Evolutionary conservation across 2,329 filamentous ascomycete species (phyloP).

Genomic region (Zymoseptoria pseudotritici): DNA sequence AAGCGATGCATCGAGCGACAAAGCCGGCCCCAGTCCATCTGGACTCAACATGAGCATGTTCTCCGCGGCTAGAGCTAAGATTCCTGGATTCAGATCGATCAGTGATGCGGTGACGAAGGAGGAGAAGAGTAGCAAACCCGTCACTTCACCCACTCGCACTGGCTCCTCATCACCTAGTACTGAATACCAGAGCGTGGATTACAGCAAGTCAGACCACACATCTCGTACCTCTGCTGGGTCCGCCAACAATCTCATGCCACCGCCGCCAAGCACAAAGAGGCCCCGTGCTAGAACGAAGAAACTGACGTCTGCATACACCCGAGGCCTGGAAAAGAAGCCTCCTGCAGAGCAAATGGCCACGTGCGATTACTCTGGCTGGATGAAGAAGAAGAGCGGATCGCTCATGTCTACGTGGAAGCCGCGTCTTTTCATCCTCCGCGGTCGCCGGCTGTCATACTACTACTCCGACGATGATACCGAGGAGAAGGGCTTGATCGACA

Average conservation of each 20-base stretch:
- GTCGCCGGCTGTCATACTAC: conserved; percentile 87
- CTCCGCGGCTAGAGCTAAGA: conserved; percentile 36
- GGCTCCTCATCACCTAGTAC: conserved; percentile 63
- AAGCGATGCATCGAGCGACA: conserved; percentile 41
- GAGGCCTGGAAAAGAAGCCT: conserved; percentile 71
- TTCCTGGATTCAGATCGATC: conserved; percentile 70
- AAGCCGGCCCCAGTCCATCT: conserved; percentile 20
- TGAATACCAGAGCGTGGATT: conserved; percentile 38
- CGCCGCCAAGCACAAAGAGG: conserved; percentile 19
- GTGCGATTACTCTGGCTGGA: conserved; percentile 95
- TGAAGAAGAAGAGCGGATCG: conserved; percentile 97
- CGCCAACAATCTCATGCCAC: conserved; percentile 30
- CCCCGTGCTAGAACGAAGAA: conserved; percentile 59
- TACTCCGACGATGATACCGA: conserved; percentile 88
- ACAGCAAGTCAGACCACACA: conserved; percentile 28
- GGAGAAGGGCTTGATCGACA: conserved; percentile 94
- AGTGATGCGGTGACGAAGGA: conserved; percentile 61
- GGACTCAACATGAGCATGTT: conserved; percentile 30
- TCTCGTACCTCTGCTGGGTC: conserved; percentile 40
- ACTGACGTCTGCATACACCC: conserved; percentile 86
- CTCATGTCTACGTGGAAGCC: conserved; percentile 98
- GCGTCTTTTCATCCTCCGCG: conserved; percentile 88
- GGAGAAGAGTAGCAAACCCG: conserved; percentile 43
- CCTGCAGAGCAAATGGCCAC: conserved; percentile 77
- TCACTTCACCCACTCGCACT: conserved; percentile 63